Base-by-base conservation (phyloP, 805 yeast genomes). In the Isabelozyma heimii region DNA sequence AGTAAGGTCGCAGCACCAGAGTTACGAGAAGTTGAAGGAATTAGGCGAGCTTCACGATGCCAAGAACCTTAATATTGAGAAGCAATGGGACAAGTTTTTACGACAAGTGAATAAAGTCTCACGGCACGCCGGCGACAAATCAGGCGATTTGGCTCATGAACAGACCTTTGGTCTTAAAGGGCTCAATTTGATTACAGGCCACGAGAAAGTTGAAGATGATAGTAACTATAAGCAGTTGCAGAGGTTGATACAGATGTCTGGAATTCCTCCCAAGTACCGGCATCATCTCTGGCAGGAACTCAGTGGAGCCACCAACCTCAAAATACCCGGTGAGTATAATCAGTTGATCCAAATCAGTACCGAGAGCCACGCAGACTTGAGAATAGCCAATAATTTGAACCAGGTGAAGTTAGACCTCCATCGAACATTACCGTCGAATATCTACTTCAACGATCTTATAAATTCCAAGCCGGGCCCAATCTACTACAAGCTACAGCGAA, bases 391-490 rank as follows among this genome's bases (percentile, higher is more conserved):
- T 35, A 70, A 79, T 8, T 65, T 78, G 13, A 61, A 67, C 3
- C 86, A 82, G 52, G 78, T 82, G 15, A 72, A 79, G 38, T 62
- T 81, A 26, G 86, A 82, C 52, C 59, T 81, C 28, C 77, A 75
- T 53, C 65, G 86, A 35, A 82, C 86, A 0, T 72, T 82, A 69
- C 83, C 84, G 1, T 66, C 72, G 39, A 81, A 82, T 51, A 72
- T 75, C 4, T 79, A 73, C 58, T 82, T 82, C 65, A 63, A 63
- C 50, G 61, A 69, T 48, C 45, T 61, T 37, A 50, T 59, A 12
- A 75, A 75, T 14, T 62, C 72, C 7, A 67, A 68, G 42, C 76
- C 80, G 9, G 85, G 85, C 0, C 83, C 84, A 0, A 83, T 82
- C n/a, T 72, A 75, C 37, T 64, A 60, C 37, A 77, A 74, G 47